phyloP scores from a whole-genome alignment of 2,329 filamentous ascomycete genomes.

The Rhytidhysteron rufulum region DNA sequence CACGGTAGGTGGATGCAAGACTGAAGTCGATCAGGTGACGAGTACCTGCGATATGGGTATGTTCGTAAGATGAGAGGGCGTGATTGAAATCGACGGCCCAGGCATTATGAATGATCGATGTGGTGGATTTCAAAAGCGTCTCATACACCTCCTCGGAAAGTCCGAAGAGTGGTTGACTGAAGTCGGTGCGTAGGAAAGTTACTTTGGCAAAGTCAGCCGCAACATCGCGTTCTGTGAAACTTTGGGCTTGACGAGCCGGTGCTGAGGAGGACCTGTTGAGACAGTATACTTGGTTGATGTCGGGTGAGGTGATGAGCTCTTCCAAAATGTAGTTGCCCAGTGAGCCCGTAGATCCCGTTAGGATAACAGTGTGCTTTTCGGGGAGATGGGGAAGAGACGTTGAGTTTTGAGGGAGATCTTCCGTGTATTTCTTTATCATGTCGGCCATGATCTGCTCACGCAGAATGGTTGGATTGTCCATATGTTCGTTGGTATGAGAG shows the following conservation, averaged over 20 bases:
- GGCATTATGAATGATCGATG: conserved; percentile 48
- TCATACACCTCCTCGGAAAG: conserved; percentile 22
- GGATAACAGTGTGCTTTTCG: conserved; percentile 12
- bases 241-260: conserved; percentile 8
- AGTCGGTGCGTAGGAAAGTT: no score
- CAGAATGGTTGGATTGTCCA: neutral
- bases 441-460: neutral
- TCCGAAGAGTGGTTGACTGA: conserved; percentile 40
- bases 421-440: no score
- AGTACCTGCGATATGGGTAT: no score
- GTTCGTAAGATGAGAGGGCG: conserved; percentile 14
- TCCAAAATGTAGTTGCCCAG: conserved; percentile 20
- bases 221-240: conserved; percentile 1
- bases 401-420: conserved; percentile 1
- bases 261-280: conserved; percentile 16
- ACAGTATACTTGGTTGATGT: conserved; percentile 16
- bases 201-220: conserved; percentile 2
- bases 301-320: conserved; percentile 11
- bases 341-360: conserved; percentile 23
- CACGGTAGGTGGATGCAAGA: conserved; percentile 6
- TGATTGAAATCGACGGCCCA: conserved; percentile 56
- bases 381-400: conserved; percentile 3
- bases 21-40: no score
- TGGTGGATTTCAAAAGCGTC: conserved; percentile 21
- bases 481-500: neutral